These are phyloP conservation scores for Eucalyptus microcorys DNA, from an alignment of 345 rosid species.

Conservation along the genomic window DNA sequence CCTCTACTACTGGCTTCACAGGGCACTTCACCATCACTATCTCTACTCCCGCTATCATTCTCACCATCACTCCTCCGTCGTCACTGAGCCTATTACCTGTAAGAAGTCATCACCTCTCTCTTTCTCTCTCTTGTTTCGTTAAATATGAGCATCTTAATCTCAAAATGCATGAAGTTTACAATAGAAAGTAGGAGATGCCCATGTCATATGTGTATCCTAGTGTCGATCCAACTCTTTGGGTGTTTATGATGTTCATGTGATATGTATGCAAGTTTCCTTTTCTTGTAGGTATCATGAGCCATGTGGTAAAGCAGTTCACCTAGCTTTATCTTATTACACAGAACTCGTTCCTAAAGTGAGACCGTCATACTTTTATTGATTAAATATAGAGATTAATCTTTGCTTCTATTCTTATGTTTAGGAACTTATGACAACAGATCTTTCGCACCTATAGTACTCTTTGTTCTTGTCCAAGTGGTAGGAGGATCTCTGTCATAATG, in stretches of 20 bases:
- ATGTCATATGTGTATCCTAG: neutral
- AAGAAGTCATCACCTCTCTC: neutral
- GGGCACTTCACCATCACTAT: conserved; percentile 74
- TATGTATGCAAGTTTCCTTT: neutral
- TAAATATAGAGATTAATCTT: neutral
- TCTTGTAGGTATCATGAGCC: neutral
- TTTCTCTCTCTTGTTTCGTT: neutral
- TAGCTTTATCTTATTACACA: neutral
- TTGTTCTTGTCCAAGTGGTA: neutral
- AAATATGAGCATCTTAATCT: neutral
- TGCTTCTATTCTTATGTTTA: neutral
- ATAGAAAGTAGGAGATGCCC: neutral
- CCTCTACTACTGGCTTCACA: conserved; percentile 73
- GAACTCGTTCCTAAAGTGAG: neutral
- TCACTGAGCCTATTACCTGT: conserved; percentile 80
- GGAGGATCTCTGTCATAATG: neutral
- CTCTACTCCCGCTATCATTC: conserved; percentile 90
- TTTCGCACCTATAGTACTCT: neutral
- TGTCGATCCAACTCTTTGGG: neutral
- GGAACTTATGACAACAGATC: neutral
- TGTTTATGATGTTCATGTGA: neutral
- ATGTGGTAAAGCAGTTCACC: neutral
- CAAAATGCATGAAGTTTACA: neutral
- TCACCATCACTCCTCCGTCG: conserved; percentile 85
- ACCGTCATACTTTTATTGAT: neutral